Conservation (phyloP, 2,329 filamentous ascomycete species). For the Sporothrix brasiliensis region DNA sequence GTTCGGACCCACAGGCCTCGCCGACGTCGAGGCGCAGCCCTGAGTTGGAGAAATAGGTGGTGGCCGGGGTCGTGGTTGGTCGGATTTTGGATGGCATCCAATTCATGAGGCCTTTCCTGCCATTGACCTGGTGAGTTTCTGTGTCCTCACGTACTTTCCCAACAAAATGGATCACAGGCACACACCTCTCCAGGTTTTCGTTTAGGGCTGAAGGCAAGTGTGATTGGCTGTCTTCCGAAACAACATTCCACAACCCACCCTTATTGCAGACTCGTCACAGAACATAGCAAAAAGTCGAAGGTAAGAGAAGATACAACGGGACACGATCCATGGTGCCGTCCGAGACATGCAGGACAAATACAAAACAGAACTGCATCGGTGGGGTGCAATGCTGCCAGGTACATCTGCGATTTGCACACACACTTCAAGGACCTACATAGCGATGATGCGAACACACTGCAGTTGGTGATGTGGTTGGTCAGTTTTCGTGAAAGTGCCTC, state of each 20-base stretch:
- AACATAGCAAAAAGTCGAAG: not conserved
- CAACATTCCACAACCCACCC: not conserved
- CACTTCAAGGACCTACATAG: not conserved
- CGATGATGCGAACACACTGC: not conserved
- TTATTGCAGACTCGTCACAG: too few species aligned
- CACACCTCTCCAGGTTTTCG: conserved; percentile 8
- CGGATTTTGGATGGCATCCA: conserved; percentile 6
- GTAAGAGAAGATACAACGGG: not conserved
- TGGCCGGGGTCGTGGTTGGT: conserved; percentile 21
- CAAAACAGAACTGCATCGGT: conserved; percentile 15
- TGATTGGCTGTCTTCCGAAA: conserved; percentile 28
- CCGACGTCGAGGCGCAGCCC: conserved; percentile 26
- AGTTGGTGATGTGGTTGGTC: conserved; percentile 1
- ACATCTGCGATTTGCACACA: conserved; percentile 20
- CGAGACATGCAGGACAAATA: conserved; percentile 30
- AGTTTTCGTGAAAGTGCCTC: conserved; percentile 10
- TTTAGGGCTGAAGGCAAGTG: conserved; percentile 26
- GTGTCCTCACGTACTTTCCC: not conserved
- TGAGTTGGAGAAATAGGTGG: not conserved
- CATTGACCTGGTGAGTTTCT: conserved; percentile 1
- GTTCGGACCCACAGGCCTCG: conserved; percentile 15
- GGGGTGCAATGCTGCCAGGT: conserved; percentile 21
- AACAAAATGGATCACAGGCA: conserved; percentile 22
- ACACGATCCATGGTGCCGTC: conserved; percentile 13
- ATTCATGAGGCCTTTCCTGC: conserved; percentile 6